Conservation (phyloP, 2,329 filamentous ascomycete genomes). For the Clarireedia sp. region DNA sequence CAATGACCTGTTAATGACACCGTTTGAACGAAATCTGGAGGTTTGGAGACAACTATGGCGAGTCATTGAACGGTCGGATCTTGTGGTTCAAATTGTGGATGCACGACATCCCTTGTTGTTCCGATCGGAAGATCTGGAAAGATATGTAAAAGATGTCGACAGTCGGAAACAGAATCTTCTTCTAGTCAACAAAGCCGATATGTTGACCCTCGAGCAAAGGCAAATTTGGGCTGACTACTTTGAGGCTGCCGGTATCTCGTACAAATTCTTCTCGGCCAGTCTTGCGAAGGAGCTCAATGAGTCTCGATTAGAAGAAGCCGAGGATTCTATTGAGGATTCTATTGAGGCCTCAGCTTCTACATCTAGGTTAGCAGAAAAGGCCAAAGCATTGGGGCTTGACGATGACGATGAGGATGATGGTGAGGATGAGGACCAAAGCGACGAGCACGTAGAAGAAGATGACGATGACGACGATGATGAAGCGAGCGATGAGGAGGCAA, state of each 20-base stretch:
- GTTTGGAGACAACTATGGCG: constrained; percentile 98
- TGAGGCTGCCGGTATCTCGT: constrained; percentile 70
- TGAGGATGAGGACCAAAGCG: constrained; percentile 19
- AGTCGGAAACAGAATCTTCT: constrained; percentile 81
- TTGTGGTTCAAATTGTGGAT: constrained; percentile 97
- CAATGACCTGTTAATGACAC: constrained; percentile 91
- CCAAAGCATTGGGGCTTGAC: constrained; percentile 34
- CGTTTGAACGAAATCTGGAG: constrained; percentile 93
- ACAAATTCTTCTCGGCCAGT: constrained; percentile 92
- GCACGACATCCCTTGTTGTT: constrained; percentile 91
- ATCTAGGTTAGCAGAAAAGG: constrained; percentile 28
- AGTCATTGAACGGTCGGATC: constrained; percentile 91
- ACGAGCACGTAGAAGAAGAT: constrained; percentile 25
- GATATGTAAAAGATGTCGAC: constrained; percentile 90
- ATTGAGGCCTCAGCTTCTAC: constrained; percentile 10
- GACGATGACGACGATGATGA: constrained; percentile 27
- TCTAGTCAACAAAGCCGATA: constrained; percentile 97
- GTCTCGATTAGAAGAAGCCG: constrained; percentile 41
- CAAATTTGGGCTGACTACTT: constrained; percentile 82
- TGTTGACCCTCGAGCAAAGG: constrained; percentile 87
- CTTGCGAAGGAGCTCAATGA: constrained; percentile 87
- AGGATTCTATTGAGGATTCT: constrained; percentile 16
- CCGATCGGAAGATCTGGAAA: constrained; percentile 85
- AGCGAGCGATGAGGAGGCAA: constrained; percentile 26
- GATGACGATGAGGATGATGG: constrained; percentile 31